A percentile compares a stretch with the other conserved stretches of the same genome.
Conservation (phyloP, 768 basidiomycete species). For the Tylopilus vinaceipallidus region DNA sequence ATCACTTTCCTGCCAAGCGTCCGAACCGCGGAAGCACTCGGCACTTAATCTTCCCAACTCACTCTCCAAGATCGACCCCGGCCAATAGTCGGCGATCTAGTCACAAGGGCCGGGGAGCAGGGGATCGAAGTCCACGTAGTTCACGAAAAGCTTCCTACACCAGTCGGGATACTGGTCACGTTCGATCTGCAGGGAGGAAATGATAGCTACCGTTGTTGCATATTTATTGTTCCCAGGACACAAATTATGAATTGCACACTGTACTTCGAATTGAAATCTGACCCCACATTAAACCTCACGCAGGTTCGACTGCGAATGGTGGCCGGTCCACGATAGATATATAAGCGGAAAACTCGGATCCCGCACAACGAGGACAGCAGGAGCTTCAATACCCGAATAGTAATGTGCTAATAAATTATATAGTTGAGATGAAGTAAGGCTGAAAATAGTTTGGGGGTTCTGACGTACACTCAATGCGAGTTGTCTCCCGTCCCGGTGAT, state of each 20-base stretch:
- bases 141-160: conserved; percentile 21
- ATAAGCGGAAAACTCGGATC: background rate
- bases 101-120: conserved; percentile 9
- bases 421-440: background rate
- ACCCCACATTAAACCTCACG: background rate
- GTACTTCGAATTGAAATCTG: background rate
- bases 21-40: conserved; percentile 10
- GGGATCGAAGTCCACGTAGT: conserved; percentile 6
- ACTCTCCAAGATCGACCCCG: conserved; percentile 17
- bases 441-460: background rate
- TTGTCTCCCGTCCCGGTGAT: conserved; percentile 20
- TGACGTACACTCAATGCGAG: conserved; percentile 20
- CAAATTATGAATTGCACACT: conserved; percentile 13
- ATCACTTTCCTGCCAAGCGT: conserved; percentile 10
- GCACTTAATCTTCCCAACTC: conserved; percentile 9
- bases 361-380: background rate
- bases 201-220: conserved; percentile 5
- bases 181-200: conserved; percentile 8
- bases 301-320: background rate
- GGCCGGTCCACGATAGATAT: background rate
- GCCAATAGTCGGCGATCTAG: conserved; percentile 20
- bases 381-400: background rate
- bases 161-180: conserved; percentile 7
- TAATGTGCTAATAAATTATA: conserved; percentile 4
- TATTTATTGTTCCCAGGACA: conserved; percentile 17